A percentile compares a stretch with the other conserved stretches of the same genome.
These are phyloP conservation scores for Trichoderma atrobrunneum DNA, from an alignment of 2,329 filamentous ascomycete species.

Conservation along the genomic window DNA sequence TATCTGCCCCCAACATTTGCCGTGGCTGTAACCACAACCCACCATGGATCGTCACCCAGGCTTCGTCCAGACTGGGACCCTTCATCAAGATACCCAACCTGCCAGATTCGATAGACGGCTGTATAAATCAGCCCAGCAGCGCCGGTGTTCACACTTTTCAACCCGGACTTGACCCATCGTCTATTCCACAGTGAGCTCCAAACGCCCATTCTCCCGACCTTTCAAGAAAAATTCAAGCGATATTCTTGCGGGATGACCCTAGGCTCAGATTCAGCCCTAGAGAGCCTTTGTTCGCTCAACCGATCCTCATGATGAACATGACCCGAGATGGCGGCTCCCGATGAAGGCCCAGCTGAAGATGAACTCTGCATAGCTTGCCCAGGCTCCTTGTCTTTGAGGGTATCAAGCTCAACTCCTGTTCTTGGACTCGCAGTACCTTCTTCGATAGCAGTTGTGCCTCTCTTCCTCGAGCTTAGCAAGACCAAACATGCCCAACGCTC, in stretches of 20 bases:
- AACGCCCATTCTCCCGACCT: conserved; percentile 48
- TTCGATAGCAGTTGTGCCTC: background rate
- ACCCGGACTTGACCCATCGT: conserved; percentile 45
- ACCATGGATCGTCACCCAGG: conserved; percentile 59
- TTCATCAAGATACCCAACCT: conserved; percentile 57
- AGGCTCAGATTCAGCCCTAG: conserved; percentile 22
- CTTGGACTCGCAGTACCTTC: background rate
- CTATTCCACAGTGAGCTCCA: conserved; percentile 50
- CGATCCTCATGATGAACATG: background rate
- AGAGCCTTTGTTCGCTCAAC: background rate
- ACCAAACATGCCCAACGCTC: conserved; percentile 67
- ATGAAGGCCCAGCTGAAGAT: background rate
- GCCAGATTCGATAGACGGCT: conserved; percentile 61
- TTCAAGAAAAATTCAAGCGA: conserved; percentile 44
- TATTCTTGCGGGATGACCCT: conserved; percentile 31
- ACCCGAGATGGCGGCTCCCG: background rate
- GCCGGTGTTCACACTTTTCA: conserved; percentile 57
- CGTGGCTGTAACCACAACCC: conserved; percentile 56
- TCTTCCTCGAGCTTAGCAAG: conserved; percentile 33
- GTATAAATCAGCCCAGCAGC: conserved; percentile 63
- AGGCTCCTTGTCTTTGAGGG: background rate
- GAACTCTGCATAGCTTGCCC: background rate
- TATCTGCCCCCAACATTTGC: conserved; percentile 34
- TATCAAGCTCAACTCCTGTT: background rate
- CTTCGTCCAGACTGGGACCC: conserved; percentile 48